Percentiles rank a stretch among this genome's conserved stretches.
Evolutionary conservation across 768 basidiomycete genomes (phyloP).

Genomic region (Rubroboletus satanas): DNA sequence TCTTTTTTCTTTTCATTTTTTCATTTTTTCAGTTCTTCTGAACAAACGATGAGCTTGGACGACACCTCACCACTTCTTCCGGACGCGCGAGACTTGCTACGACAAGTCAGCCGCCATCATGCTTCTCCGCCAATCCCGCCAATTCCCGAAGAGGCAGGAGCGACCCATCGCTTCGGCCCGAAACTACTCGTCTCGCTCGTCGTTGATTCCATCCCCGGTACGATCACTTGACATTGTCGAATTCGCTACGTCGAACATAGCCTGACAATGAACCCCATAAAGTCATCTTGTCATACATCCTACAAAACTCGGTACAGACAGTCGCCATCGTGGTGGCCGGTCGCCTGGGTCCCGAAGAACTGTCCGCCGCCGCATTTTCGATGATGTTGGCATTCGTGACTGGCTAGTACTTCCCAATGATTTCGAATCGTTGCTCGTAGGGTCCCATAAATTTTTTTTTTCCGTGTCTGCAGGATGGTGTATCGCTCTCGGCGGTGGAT

Average conservation of each 20-base stretch:
- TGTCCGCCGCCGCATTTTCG: constrained; percentile 69
- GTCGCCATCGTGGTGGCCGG: constrained; percentile 60
- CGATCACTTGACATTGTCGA: constrained; percentile 8
- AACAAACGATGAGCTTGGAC: constrained; percentile 10
- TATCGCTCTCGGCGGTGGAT: constrained; percentile 74
- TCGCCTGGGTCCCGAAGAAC: constrained; percentile 62
- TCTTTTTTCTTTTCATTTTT: too few relatives aligned
- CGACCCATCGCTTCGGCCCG: constrained; percentile 17
- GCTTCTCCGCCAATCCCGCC: constrained; percentile 14
- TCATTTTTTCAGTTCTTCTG: constrained; percentile 15
- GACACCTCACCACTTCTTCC: constrained; percentile 35
- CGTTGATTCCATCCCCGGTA: constrained; percentile 58
- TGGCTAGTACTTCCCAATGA: constrained; percentile 48
- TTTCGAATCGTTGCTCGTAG: constrained; percentile 26
- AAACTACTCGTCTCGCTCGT: constrained; percentile 46
- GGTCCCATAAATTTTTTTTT: constrained; percentile 47
- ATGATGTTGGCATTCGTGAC: constrained; percentile 78
- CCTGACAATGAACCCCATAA: constrained; percentile 1
- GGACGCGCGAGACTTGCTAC: constrained; percentile 1
- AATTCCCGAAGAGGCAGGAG: constrained; percentile 30
- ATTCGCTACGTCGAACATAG: not conserved
- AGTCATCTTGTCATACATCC: constrained; percentile 67
- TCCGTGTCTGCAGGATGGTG: constrained; percentile 56
- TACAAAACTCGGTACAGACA: constrained; percentile 75
- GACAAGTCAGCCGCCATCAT: constrained; percentile 5